Base-by-base conservation (phyloP, 2,329 filamentous ascomycete species). In the Curvularia sp. region DNA sequence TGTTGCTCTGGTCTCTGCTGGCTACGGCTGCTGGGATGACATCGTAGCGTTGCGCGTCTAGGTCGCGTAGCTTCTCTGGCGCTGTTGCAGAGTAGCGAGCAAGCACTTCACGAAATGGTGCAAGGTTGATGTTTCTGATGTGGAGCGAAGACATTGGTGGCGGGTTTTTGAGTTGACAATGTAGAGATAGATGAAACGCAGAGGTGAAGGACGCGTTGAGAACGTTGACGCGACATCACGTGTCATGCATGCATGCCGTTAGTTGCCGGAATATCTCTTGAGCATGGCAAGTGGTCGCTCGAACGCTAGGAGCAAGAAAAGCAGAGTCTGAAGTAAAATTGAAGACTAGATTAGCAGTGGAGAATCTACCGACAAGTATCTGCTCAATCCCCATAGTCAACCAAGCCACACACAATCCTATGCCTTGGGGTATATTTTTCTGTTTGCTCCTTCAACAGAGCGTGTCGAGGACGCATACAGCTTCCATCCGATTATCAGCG, bases 41-140 rank as follows among this genome's bases (percentile, higher is more conserved):
- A 10, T 66, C 61, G 54, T 76, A 77, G 50, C 76, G 74, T 6
- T 66, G 52, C 12, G 53, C 49, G 57, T 78, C 75, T n/a, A 77
- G 65, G 6, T 73, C 68, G 27, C 59, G 60, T 2, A 78, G 60
- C 19, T 68, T 66, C 3, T 67, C 61, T 3, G 75, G 72, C 1
- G 68, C 72, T 18, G 52, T 62, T 12, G 64, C 39, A 10, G 66
- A 39, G 34, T 77, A 77, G 30, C 69, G 71, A 1, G 64, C 55
- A 15, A 77, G 59, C 1, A 63, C 49, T 3, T 57, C 48, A 8
- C 62, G 64, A 59, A 74, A 74, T 0, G 59, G n/a, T 1, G 23
- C 13, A 3, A 64, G 42, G 2, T 65, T 55, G 1, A 75, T 74
- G 2, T 18, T 56, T 3, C 49, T 61, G 27, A 64, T 55, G 15